Base-by-base conservation (phyloP, 1,284 basidiomycete species). In the Exobasidium rhododendri region DNA sequence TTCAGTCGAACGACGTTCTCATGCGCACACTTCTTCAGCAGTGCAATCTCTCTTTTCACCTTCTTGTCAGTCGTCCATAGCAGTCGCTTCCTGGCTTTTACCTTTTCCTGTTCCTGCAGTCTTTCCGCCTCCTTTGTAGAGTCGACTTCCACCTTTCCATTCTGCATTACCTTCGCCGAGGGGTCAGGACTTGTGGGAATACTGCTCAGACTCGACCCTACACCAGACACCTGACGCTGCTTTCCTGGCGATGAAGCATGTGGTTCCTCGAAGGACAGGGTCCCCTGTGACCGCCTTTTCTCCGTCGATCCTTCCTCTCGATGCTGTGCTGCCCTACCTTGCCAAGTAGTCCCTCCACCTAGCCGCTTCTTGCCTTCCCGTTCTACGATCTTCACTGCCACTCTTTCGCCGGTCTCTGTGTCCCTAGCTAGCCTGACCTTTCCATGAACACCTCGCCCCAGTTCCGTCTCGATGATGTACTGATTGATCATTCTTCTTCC, bases 11-110 rank as follows among this genome's bases (percentile, higher is more conserved):
- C 94, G 62, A 98, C 88, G 77, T 98, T 89, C 0, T 89, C 88
- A 79, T 98, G 94, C 63, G 88, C 84, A 76, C 74, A 77, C 77
- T 96, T 94, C 83, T 97, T 97, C 89, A 98, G 93, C 80, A 98
- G 94, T 4, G 94, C 94, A 66, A 98, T 97, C 82, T 98, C 78
- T 11, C 77, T 67, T 31, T 67, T 64, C 26, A 79, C 72, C 31
- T 78, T 78, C 45, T 77, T 68, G 52, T 79, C 77, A 10, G 77
- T 79, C 1, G 76, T 71, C 70, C 69, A 73, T 11, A 75, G 65
- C n/a, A 74, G 66, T 31, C 67, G 44, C 53, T 70, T 73, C 32
- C 68, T 53, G 0, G 68, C 65, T 50, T 59, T 67, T 43, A 70
- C 72, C 17, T 62, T 63, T 44, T 73, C 73, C 65, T 73, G 72